Base-by-base conservation (phyloP, 2,329 filamentous ascomycete species). In the Alternaria gaisen region DNA sequence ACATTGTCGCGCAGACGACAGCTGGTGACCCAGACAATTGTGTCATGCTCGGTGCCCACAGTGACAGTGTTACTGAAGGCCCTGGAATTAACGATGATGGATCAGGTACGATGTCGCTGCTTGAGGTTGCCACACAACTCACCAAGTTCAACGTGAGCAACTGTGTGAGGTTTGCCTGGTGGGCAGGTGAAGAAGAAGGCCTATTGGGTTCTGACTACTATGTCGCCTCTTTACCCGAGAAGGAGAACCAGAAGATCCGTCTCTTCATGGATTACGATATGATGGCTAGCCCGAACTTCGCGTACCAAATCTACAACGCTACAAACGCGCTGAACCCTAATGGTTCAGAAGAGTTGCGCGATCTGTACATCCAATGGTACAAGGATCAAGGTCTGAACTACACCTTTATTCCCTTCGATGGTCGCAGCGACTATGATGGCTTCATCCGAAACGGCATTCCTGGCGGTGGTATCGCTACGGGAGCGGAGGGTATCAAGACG, bases 211-310 rank as follows among this genome's bases (percentile, higher is more conserved):
- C 74, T 3, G 72, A 75, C 56, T 80, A 80, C 72, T 80, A 80
- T 54, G 77, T 79, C 22, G 65, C 68, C 30, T 65, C 68, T 24
- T 69, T 80, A 12, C 65, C 77, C 0, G 65, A 73, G 10, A 67
- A 69, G 16, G 79, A 80, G 60, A 78, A 79, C 58, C 60, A 69
- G 58, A 80, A 80, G 67, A 79, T 81, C 46, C 74, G 77, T 28
- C 71, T 80, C 16, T 80, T 80, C 67, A 80, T 81, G 72, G 79
- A 81, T 64, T 81, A 80, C 67, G 79, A 81, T 61, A 81, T 81
- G 79, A 78, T 80, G 72, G 78, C 71, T 14, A 72, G 66, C 26
- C 78, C 78, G 14, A 80, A 80, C 65, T 80, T 77, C 52, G 73
- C 77, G 3, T 78, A 78, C 61, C 77, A 77, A 41, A 76, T 80